Conservation (phyloP, 768 basidiomycete genomes). For the Vararia minispora region DNA sequence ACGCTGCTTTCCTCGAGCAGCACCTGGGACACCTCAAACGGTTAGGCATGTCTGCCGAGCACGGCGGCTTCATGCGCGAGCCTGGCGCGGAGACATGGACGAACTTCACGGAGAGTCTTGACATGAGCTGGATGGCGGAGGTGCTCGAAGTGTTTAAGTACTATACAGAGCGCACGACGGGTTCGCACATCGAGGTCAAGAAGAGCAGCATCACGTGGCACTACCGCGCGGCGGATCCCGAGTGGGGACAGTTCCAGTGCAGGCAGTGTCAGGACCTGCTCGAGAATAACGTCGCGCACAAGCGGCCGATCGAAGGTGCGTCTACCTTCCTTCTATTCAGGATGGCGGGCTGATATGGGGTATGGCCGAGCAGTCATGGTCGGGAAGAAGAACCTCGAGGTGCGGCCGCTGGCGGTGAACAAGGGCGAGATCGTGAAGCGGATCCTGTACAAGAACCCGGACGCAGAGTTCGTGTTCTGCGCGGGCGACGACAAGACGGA, state of each 20-base stretch:
- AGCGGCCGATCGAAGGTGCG: slow-evolving; percentile 87
- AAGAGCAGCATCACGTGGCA: slow-evolving; percentile 99
- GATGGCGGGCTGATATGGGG: not conserved
- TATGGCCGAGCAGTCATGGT: slow-evolving; percentile 52
- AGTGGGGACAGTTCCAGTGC: slow-evolving; percentile 96
- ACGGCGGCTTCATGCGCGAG: slow-evolving; percentile 83
- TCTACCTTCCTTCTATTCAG: not conserved
- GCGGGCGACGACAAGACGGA: slow-evolving; percentile 99
- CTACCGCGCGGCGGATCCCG: slow-evolving; percentile 85
- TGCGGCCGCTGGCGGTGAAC: slow-evolving; percentile 89
- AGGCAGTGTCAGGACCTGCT: slow-evolving; percentile 93
- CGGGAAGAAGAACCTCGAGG: slow-evolving; percentile 98
- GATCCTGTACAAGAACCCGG: slow-evolving; percentile 85
- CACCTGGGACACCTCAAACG: slow-evolving; percentile 77
- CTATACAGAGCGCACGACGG: slow-evolving; percentile 94
- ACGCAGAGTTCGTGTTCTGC: slow-evolving; percentile 93
- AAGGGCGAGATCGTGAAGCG: slow-evolving; percentile 99
- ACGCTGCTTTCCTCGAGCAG: slow-evolving; percentile 82
- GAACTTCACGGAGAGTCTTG: slow-evolving; percentile 83
- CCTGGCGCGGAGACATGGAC: slow-evolving; percentile 61
- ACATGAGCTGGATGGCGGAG: slow-evolving; percentile 98
- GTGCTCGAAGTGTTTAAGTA: slow-evolving; percentile 94
- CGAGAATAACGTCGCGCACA: slow-evolving; percentile 87
- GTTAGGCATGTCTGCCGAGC: slow-evolving; percentile 91
- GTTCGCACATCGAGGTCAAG: slow-evolving; percentile 94